Evolutionary conservation across 2,329 filamentous ascomycete genomes (phyloP), one percentile per base, ranked within the genome.

Genomic region (Penicillium sp.): DNA sequence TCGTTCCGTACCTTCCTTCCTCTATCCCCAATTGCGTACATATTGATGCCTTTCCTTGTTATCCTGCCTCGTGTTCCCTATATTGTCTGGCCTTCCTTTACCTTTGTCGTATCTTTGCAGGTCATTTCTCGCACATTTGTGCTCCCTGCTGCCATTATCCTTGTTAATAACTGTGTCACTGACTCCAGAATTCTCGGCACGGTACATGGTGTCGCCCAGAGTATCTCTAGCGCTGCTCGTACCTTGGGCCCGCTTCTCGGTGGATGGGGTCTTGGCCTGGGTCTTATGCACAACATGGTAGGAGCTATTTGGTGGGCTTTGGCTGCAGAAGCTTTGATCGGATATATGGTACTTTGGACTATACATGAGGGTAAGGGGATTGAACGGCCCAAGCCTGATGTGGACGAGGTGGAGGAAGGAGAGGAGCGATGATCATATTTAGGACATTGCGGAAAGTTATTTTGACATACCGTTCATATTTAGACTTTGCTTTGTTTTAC

Each of bases 71-170:
- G 82, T 35, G 45, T 63, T 57, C 75, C 40, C 67, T 81, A 51
- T 66, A 73, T 78, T 8, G 77, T 91, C 33, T 92, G 89, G 89
- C 62, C 82, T 0, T 82, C 84, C 2, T 86, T 92, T 18, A 79
- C 81, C 0, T 66, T 83, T 2, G 85, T 90, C 1, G 77, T 90
- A 1, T 78, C 84, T 15, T 69, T 91, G 8, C 89, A 92, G 67
- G 89, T 91, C 15, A 78, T 87, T 4, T 89, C 86, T 0, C 81
- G 89, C 26, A 93, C 89, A 0, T 90, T 92, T 64, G 80, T 82
- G 0, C 64, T 88, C 0, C 85, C 85, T 0, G 81, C 80, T 0
- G 79, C 79, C 0, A 80, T 83, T 0, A 87, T 88, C 2, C 68
- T 85, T 35, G 75, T 86, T 14, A 87, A 86, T 54, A 86, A 87